phyloP scores from a whole-genome alignment of 306 rosid species.

The Comarum palustre region DNA sequence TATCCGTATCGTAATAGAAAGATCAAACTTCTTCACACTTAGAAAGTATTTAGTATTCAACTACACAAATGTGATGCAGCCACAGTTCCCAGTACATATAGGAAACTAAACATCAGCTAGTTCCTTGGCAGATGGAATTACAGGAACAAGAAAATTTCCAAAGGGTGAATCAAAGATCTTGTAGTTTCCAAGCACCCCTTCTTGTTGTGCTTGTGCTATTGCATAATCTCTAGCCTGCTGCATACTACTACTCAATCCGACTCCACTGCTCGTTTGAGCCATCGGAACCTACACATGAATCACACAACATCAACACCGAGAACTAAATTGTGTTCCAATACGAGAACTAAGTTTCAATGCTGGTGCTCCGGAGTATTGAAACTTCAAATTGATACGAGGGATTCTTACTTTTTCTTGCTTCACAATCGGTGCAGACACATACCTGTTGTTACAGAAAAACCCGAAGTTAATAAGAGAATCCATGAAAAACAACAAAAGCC shows the following conservation, averaged over 20 bases:
- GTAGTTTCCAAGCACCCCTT: slow-evolving; percentile 57
- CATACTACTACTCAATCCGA: slow-evolving; percentile 30
- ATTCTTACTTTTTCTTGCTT: slow-evolving; percentile 3
- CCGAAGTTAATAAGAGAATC: background rate
- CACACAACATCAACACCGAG: background rate
- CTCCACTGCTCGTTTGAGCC: slow-evolving; percentile 23
- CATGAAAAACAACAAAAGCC: background rate
- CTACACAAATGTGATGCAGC: background rate
- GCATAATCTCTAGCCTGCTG: slow-evolving; percentile 48
- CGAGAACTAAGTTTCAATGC: no score
- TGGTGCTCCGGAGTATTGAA: background rate
- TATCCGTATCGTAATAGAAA: background rate
- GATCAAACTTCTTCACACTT: background rate
- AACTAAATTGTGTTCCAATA: background rate
- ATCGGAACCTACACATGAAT: slow-evolving; percentile 23
- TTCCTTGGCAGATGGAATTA: slow-evolving; percentile 45
- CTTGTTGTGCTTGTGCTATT: slow-evolving; percentile 49
- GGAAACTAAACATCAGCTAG: slow-evolving; percentile 31
- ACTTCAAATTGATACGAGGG: no score
- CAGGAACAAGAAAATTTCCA: slow-evolving; percentile 60
- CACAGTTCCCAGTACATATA: background rate
- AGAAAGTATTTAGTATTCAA: background rate
- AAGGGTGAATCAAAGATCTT: slow-evolving; percentile 50
- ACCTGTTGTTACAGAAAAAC: background rate
- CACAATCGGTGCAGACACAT: slow-evolving; percentile 5